Evolutionary conservation across 1,284 basidiomycete species (phyloP).

Genomic region (Puccinia hordei): DNA sequence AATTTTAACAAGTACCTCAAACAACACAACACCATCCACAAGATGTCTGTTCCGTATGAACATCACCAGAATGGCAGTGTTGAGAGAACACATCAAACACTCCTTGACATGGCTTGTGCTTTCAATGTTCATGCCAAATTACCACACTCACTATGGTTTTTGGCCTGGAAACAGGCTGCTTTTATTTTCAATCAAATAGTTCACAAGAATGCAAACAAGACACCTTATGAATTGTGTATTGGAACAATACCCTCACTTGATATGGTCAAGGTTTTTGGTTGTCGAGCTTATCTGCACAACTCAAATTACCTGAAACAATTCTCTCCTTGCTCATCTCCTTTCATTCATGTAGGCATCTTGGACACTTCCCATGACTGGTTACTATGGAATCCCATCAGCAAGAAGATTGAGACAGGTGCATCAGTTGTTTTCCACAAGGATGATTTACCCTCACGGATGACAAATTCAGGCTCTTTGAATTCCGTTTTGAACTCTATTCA

Average conservation of each 20-base stretch:
- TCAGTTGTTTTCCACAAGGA: too few relatives aligned
- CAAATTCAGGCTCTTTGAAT: too few relatives aligned
- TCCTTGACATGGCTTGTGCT: not conserved
- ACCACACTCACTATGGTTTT: not conserved
- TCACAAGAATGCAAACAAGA: not conserved
- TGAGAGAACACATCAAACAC: not conserved
- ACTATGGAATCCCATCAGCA: too few relatives aligned
- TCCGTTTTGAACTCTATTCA: not conserved
- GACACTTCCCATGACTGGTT: too few relatives aligned
- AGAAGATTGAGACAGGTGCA: too few relatives aligned
- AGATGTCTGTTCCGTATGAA: conserved; percentile 12
- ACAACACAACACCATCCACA: not conserved
- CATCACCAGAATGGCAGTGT: conserved; percentile 17
- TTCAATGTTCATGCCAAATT: not conserved
- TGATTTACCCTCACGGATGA: too few relatives aligned
- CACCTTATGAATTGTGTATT: not conserved
- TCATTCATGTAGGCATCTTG: too few relatives aligned
- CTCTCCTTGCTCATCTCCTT: too few relatives aligned
- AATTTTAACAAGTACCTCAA: too few relatives aligned
- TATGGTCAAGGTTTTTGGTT: too few relatives aligned
- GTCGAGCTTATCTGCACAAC: too few relatives aligned
- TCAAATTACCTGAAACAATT: too few relatives aligned
- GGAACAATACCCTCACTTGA: not conserved
- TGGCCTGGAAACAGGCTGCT: not conserved
- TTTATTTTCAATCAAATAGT: not conserved